Evolutionary conservation across 345 rosid species (phyloP), one percentile per base, ranked within the genome.

Genomic region (Corymbia maculata): DNA sequence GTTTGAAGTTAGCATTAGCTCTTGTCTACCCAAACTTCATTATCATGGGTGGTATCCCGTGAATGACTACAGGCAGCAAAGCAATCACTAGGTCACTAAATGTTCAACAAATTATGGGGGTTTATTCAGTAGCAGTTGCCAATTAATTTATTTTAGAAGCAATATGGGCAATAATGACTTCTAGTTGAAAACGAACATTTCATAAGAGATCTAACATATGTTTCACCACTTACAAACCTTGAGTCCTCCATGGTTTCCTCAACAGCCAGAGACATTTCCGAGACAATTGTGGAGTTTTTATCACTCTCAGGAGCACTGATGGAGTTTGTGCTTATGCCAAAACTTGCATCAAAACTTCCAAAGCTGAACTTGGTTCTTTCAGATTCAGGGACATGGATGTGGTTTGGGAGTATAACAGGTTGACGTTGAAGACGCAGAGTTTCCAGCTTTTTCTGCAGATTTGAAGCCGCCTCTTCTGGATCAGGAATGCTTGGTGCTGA

Each of bases 311-410:
- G 92, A 89, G 68, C 93, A 64, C 91, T 86, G 52, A 87, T 89
- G 57, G 88, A 86, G 89, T 89, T 93, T 52, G 93, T 86, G 32
- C 91, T 89, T 79, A 94, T 89, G 85, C 94, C 97, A 92, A 97
- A 96, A 92, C 91, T 94, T 86, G 96, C 94, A 93, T 94, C 97
- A 86, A 97, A 97, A 91, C 99, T 97, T 92, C 99, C 99, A 92
- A 97, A 97, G 93, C 97, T 97, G 91, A 97, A 87, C 89, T 95
- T 97, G 80, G 93, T 93, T 90, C 97, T 94, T 91, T 95, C 96
- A 91, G 98, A 95, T 90, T 97, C 99, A 59, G 99, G 99, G 89
- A 97, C 98, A 90, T 94, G 98, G 87, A 97, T 97, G 88, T 96
- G 98, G 89, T 93, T 92, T 61, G 99, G 99, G 85, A 97, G 95